Evolutionary conservation across 225 moss, liverwort and hornwort genomes (phyloP), one percentile per base, ranked within the genome.

Genomic region (Pseudisothecium myosuroides): DNA sequence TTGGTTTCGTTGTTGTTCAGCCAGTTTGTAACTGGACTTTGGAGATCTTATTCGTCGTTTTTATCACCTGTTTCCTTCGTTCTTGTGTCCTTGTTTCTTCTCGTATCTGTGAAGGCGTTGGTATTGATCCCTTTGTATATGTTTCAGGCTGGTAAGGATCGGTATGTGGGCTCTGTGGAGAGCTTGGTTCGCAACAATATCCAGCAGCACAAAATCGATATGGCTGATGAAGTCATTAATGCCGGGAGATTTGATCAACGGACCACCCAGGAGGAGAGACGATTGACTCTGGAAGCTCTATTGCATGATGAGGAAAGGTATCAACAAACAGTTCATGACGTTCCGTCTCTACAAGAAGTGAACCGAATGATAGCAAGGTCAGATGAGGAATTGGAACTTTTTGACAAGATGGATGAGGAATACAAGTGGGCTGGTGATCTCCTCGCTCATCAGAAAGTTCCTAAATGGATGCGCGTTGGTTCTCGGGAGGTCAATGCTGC

Each of bases 171-270:
- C 34, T 99, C 99, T 77, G 99, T 99, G 56, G 99, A 99, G 90
- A 99, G 97, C 91, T 90, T 99, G 89, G 99, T 99, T 65, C 97
- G 99, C 86, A 99, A 99, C 90, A 97, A 99, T 84, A 99, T 99
- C 68, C 99, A 99, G 83, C 99, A 99, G 90, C 99, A 99, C 82
- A 99, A 99, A 92, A 99, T 99, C 89, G 99, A 99, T 91, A 99
- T 99, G 99, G 99, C 99, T 31, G 99, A 99, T 90, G 99, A 99
- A 88, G 99, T 99, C 61, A 99, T 99, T 54, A 99, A 99, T 93
- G 99, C 99, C 73, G 99, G 99, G 56, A 96, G 99, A 66, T 99
- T 99, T 91, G 99, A 99, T 90, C 99, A 99, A 85, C 93, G 96
- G 75, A 99, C 99, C 67, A 99, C 97, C 43, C 99, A 99, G 88